Percentiles rank a stretch among this genome's conserved stretches.
Evolutionary conservation across 768 basidiomycete genomes (phyloP).

Genomic region (Lentinus tigrinus): DNA sequence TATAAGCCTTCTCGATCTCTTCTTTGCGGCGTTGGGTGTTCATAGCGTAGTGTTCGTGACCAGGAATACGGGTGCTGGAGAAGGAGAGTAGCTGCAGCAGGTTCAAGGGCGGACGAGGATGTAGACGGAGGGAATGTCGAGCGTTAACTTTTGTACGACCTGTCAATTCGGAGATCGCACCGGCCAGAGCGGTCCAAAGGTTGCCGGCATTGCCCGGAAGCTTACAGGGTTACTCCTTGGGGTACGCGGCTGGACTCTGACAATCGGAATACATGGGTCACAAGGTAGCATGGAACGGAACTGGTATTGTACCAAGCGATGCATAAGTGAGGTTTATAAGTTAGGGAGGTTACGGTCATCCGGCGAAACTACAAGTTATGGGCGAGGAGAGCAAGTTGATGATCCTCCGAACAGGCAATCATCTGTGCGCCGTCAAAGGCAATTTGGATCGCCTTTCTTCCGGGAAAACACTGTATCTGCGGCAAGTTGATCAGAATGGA

Average conservation of each 20-base stretch:
- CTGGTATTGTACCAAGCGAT: no score
- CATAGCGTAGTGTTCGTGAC: slow-evolving; percentile 5
- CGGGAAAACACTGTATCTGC: slow-evolving; percentile 35
- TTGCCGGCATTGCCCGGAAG: no score
- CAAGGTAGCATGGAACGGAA: no score
- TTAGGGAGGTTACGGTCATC: no score
- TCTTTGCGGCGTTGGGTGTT: slow-evolving; percentile 22
- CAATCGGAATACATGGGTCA: no score
- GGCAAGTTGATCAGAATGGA: not conserved
- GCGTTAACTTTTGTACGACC: no score
- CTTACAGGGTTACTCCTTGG: no score
- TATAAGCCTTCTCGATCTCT: slow-evolving; percentile 26
- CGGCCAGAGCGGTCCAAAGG: no score
- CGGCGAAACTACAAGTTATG: not conserved
- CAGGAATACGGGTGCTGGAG: not conserved
- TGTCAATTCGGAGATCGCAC: no score
- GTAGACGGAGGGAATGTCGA: no score
- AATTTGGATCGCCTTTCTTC: slow-evolving; percentile 40
- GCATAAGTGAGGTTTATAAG: no score
- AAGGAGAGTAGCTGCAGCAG: not conserved
- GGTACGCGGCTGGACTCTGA: no score
- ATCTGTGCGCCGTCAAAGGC: slow-evolving; percentile 33
- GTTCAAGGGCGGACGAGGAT: not conserved
- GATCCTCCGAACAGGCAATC: slow-evolving; percentile 39
- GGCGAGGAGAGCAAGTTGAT: slow-evolving; percentile 34